Evolutionary conservation across 1,284 basidiomycete genomes (phyloP), one percentile per base, ranked within the genome.

Genomic region (Fomitopsis palustris): DNA sequence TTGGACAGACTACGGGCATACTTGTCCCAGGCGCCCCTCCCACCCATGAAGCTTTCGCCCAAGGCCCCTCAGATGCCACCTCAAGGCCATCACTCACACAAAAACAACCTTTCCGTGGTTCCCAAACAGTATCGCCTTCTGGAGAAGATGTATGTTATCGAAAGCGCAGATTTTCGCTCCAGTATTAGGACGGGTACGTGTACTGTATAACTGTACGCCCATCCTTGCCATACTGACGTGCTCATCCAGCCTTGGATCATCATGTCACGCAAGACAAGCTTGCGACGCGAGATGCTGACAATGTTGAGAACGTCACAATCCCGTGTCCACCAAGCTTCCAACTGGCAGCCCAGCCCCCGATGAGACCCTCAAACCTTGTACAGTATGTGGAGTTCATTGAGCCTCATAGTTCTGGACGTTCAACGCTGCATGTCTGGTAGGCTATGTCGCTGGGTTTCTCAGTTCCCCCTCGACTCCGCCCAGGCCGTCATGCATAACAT

Each of bases 391-490:
- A 10, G 52, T 39, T 6, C 31, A 2, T 23, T 14, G 16, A 16
- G 52, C 53, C 41, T n/a, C 3, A 9, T 29, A 19, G 53, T n/a
- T 51, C 0, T 33, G 43, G 14, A 31, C 16, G 43, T 31, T 41
- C 49, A 45, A 4, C 55, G 60, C 54, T 64, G 4, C 60, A 39
- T 53, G 31, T 27, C 19, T 21, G 25, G 31, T 49, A 81, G 78
- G 31, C 64, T 78, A 8, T 67, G 67, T 45, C 62, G 65, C 27
- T 82, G 80, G 79, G 63, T 88, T 29, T 76, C 79, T 42, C 75
- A 76, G 57, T 74, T 83, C 49, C 83, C 86, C 4, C 69, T 90
- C 21, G 76, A 79, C 66, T 87, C 83, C 10, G 75, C 77, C 3
- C 79, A 83, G 61, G 79, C 82, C 23, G 70, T 81, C 19, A 65